Percentiles rank a stretch among this genome's conserved stretches.
Evolutionary conservation across 306 rosid genomes (phyloP).

Genomic region (Comarum palustre): DNA sequence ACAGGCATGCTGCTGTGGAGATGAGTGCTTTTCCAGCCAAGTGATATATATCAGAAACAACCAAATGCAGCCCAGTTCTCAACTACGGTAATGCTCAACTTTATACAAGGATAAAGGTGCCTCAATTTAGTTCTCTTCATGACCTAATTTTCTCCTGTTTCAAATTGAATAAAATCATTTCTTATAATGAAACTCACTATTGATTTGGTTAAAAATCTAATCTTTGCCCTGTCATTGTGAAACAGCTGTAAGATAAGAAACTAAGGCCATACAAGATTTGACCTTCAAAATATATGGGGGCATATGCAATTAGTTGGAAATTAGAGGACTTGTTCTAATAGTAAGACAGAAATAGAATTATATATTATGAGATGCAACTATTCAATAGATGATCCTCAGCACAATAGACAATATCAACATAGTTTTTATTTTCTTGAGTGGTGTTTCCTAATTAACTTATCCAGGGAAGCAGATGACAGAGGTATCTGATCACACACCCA

Average conservation of each 20-base stretch:
- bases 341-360: neutral
- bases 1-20: neutral
- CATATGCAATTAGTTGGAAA: neutral
- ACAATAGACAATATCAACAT: neutral
- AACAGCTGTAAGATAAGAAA: neutral
- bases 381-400: neutral
- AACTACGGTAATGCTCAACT: neutral
- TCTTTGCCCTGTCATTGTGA: neutral
- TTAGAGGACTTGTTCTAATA: neutral
- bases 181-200: constrained; percentile 2
- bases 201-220: constrained; percentile 2
- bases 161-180: neutral
- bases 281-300: neutral
- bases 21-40: constrained; percentile 16
- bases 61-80: neutral
- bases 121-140: constrained; percentile 21
- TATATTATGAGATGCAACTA: neutral
- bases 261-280: neutral
- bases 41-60: neutral
- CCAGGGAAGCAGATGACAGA: constrained; percentile 1
- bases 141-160: constrained; percentile 23
- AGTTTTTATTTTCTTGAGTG: constrained; percentile 2
- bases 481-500: constrained; percentile 3
- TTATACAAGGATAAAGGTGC: neutral
- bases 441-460: constrained; percentile 16